Conservation (phyloP, 2,329 filamentous ascomycete genomes). For the Stagonosporopsis cucurbitacearum region DNA sequence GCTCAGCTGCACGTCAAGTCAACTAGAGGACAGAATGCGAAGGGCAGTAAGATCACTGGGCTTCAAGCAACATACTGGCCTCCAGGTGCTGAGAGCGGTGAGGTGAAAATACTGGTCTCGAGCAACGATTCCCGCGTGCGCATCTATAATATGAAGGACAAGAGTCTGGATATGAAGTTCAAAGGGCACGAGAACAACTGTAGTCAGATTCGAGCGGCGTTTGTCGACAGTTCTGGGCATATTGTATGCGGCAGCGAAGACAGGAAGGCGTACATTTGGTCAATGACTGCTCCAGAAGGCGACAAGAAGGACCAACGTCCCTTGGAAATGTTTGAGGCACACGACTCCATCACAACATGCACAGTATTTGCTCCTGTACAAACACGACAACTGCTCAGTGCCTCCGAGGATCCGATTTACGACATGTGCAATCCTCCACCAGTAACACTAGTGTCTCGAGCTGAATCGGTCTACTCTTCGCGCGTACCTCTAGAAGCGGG, state of each 20-base stretch:
- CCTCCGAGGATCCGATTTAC: slow-evolving; percentile 90
- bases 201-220: slow-evolving; percentile 87
- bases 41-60: slow-evolving; percentile 96
- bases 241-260: slow-evolving; percentile 95
- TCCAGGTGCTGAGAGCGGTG: slow-evolving; percentile 63
- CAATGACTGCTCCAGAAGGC: slow-evolving; percentile 63
- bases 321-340: slow-evolving; percentile 88
- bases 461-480: slow-evolving; percentile 65
- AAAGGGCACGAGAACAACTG: slow-evolving; percentile 88
- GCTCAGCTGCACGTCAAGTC: slow-evolving; percentile 94
- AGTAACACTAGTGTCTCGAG: slow-evolving; percentile 77
- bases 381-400: slow-evolving; percentile 77
- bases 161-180: slow-evolving; percentile 85
- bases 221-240: slow-evolving; percentile 85
- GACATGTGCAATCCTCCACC: slow-evolving; percentile 96
- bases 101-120: slow-evolving; percentile 85
- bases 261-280: slow-evolving; percentile 89
- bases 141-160: slow-evolving; percentile 86
- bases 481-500: slow-evolving; percentile 55
- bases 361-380: slow-evolving; percentile 82
- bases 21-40: slow-evolving; percentile 88
- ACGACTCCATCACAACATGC: slow-evolving; percentile 86
- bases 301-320: slow-evolving; percentile 80
- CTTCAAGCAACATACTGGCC: slow-evolving; percentile 77
- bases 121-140: slow-evolving; percentile 94